Percentiles rank a stretch among this genome's conserved stretches.
These are phyloP conservation scores for Saprolegnia diclina DNA, from an alignment of 352 stramenopile genomes.

Conservation along the genomic window DNA sequence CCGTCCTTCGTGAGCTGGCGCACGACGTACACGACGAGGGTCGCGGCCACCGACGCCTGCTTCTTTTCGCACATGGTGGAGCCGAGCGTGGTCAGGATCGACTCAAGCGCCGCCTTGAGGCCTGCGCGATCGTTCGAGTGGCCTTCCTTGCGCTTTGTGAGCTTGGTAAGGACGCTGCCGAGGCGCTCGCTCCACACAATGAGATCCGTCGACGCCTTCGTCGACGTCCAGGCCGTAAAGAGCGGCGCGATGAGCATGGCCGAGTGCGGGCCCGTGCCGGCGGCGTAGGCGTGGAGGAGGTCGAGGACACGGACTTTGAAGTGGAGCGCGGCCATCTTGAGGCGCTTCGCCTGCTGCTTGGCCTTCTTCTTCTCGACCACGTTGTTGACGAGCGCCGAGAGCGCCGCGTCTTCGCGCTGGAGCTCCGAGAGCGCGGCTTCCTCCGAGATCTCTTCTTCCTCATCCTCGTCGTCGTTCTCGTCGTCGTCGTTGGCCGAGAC, in stretches of 20 bases:
- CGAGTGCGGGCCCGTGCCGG: conserved; percentile 34
- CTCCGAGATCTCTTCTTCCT: conserved; percentile 46
- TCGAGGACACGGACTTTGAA: conserved; percentile 83
- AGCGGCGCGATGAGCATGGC: conserved; percentile 56
- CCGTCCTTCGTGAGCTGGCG: conserved; percentile 37
- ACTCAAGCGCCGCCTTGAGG: conserved; percentile 6
- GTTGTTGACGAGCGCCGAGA: conserved; percentile 74
- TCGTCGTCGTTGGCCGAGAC: conserved; percentile 22
- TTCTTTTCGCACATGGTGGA: conserved; percentile 21
- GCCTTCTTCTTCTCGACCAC: conserved; percentile 62
- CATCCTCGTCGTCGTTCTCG: conserved; percentile 29
- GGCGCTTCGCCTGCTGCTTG: conserved; percentile 70
- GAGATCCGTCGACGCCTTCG: conserved; percentile 47
- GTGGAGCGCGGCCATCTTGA: conserved; percentile 64
- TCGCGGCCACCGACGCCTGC: conserved; percentile 35
- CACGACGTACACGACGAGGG: conserved; percentile 55
- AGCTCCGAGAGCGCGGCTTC: conserved; percentile 58
- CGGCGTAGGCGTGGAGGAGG: conserved; percentile 64
- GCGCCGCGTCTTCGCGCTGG: conserved; percentile 68
- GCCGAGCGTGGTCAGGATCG: background rate
- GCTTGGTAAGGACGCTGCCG: conserved; percentile 19
- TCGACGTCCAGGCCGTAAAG: conserved; percentile 46
- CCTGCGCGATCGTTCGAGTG: background rate
- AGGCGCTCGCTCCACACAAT: conserved; percentile 41
- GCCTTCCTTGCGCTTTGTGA: conserved; percentile 17